Base-by-base conservation (phyloP, 2,329 filamentous ascomycete species). In the Arthrobotrys conoides region DNA sequence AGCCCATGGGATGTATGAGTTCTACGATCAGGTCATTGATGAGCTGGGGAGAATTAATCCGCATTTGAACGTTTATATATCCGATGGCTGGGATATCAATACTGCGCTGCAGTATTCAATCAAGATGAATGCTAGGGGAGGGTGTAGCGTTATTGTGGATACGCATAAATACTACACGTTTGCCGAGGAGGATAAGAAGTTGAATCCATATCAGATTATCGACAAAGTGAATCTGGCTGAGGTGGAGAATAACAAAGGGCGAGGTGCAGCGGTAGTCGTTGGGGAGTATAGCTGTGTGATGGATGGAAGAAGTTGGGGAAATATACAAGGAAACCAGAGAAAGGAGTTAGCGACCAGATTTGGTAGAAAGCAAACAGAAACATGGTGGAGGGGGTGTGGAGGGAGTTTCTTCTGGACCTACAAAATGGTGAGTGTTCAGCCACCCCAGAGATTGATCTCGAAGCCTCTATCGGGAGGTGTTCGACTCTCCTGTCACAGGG, bases 101-200 rank as follows among this genome's bases (percentile, higher is more conserved):
- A 83, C 84, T 24, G 86, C 86, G 1, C 79, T 88, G 24, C 82
- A 84, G 8, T 90, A 88, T 30, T 71, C 79, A 84, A 83, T 82
- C 2, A 83, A 84, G 22, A 81, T 81, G 8, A 86, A 86, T 80
- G 87, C 86, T 76, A 81, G 24, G 81, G 12, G 86, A 86, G 63
- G 49, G 38, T 77, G 73, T 33, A 87, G 88, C 0, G 84, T 90
- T 6, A 83, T 90, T 22, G 84, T 90, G 27, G 89, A 90, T 80
- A 89, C 88, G 12, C 89, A 90, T 82, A 85, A 86, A 71, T 90
- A 90, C 82, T 90, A 87, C 85, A 87, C 86, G 46, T 90, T 89
- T 81, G 85, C 85, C n/a, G 86, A 88, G 10, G 84, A 83, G 1
- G 87, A 90, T 82, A 87, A 87, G 80, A 81, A 82, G 9, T 86